Conservation (phyloP, 2,329 filamentous ascomycete species). For the Ploettnerulaceae sp. region DNA sequence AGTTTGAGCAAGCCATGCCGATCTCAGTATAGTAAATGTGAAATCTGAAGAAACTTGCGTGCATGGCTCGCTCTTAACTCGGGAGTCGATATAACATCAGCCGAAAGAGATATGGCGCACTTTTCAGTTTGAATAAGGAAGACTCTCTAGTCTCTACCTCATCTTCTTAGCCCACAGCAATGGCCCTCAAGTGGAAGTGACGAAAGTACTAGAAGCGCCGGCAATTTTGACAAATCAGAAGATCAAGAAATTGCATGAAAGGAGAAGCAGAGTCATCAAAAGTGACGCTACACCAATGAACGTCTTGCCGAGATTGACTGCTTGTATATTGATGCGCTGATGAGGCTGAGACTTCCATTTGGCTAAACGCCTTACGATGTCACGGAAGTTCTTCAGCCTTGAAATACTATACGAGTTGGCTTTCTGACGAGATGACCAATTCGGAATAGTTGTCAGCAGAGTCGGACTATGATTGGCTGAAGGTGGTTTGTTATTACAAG, state of each 20-base stretch:
- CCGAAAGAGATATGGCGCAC: not conserved
- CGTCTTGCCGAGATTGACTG: conserved; percentile 31
- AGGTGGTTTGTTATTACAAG: conserved; percentile 29
- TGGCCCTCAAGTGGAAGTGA: not conserved
- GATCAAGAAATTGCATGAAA: conserved; percentile 14
- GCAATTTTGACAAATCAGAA: conserved; percentile 22
- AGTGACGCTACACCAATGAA: conserved; percentile 16
- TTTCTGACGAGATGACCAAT: conserved; percentile 37
- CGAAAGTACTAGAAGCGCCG: conserved; percentile 18
- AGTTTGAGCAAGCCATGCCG: too few relatives aligned
- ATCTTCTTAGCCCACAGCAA: not conserved
- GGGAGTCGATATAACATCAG: too few relatives aligned
- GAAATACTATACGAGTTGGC: conserved; percentile 37
- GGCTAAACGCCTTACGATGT: conserved; percentile 37
- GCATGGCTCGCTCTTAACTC: too few relatives aligned
- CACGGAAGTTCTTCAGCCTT: conserved; percentile 33
- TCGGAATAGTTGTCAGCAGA: conserved; percentile 34
- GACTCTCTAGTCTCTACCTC: not conserved
- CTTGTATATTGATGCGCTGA: conserved; percentile 36
- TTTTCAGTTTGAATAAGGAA: not conserved
- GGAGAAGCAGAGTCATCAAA: conserved; percentile 14
- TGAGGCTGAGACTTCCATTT: conserved; percentile 35
- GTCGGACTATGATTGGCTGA: conserved; percentile 31
- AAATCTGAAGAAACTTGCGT: too few relatives aligned
- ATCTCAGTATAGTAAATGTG: too few relatives aligned